These are phyloP conservation scores for Coprinopsis marcescibilis DNA, from an alignment of 768 basidiomycete species.

Conservation along the genomic window DNA sequence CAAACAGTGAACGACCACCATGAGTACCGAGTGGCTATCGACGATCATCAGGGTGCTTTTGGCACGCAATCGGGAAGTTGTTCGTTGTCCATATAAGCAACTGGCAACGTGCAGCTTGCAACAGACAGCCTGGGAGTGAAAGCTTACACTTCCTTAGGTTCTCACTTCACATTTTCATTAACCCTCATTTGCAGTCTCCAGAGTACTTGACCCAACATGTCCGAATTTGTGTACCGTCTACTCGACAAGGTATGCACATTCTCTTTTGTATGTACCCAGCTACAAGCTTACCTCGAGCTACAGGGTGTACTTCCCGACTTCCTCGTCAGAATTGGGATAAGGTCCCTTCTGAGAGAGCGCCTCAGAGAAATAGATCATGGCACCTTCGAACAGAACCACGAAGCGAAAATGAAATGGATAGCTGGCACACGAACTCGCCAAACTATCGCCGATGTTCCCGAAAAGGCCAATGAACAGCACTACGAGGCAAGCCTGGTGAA, in stretches of 20 bases:
- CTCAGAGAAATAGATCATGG: slow-evolving; percentile 58
- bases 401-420: slow-evolving; percentile 63
- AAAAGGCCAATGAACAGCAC: slow-evolving; percentile 72
- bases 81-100: no score
- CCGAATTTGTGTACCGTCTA: slow-evolving; percentile 26
- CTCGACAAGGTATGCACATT: slow-evolving; percentile 13
- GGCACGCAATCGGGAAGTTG: no score
- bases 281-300: background rate
- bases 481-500: slow-evolving; percentile 47
- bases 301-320: slow-evolving; percentile 63
- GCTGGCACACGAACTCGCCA: slow-evolving; percentile 42
- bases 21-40: no score
- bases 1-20: no score
- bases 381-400: slow-evolving; percentile 54
- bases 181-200: no score
- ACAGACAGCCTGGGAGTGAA: no score
- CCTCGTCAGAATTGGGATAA: slow-evolving; percentile 29
- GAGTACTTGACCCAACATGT: slow-evolving; percentile 7
- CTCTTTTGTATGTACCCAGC: slow-evolving; percentile 15
- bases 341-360: slow-evolving; percentile 43
- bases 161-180: no score
- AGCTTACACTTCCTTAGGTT: no score
- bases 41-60: no score
- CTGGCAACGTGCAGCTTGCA: no score
- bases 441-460: slow-evolving; percentile 55